Base-by-base conservation (phyloP, 108 stramenopile genomes). In the Chaetoceros tenuissimus region DNA sequence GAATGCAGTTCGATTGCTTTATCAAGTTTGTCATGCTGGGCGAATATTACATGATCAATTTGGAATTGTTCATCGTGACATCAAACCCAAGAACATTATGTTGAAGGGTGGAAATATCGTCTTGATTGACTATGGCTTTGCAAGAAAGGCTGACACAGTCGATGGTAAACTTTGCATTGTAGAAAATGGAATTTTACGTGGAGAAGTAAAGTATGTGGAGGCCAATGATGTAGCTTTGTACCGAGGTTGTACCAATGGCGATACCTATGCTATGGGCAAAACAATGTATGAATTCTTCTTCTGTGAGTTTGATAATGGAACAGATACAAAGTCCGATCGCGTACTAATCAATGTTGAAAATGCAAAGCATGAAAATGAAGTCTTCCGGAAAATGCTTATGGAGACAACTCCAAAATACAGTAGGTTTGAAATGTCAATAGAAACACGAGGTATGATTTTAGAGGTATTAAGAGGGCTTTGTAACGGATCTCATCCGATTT, bases 91-190 rank as follows among this genome's bases (percentile, higher is more conserved):
- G 45, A 56, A 31, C 22, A 16, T 18, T 18, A 43, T 43, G 55
- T 31, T 8, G 52, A 24, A 59, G n/a, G 30, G 20, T 13, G 53
- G 40, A 19, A 7, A 59, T 24, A 48, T 51, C 21, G 59, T 60
- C 16, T 29, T 67, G 17, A 67, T 67, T 26, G 66, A 67, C n/a
- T 67, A 49, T 59, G 66, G 66, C n/a, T 60, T 67, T 47, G 23
- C 66, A 16, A 62, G 21, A 27, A 20, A 53, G 10, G 51, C 8
- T 1, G n/a, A n/a, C n/a, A n/a, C n/a, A n/a, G n/a, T n/a, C n/a
- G n/a, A n/a, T n/a, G n/a, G n/a, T n/a, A 28, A 57, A 3, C 17
- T 65, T 18, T 65, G 64, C 24, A 51, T 58, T 8, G 48, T 31
- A 0, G 34, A 19, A 22, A 55, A 43, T 25, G 64, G 64, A 16